These are phyloP conservation scores for Mucor lusitanicus DNA, from an alignment of 371 early-diverging fungal species.

Conservation along the genomic window DNA sequence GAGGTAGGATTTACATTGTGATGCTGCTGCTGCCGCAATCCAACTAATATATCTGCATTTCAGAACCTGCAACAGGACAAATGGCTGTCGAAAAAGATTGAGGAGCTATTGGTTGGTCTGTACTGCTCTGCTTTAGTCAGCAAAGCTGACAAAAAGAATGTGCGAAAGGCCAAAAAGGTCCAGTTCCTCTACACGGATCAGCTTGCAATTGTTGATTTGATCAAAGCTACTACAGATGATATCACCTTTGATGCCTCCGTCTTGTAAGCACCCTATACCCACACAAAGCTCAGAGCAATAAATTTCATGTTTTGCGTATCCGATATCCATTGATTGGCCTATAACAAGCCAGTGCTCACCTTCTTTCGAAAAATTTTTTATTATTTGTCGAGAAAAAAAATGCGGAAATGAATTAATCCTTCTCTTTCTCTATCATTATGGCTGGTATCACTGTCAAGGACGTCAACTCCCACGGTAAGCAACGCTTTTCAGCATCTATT, in stretches of 20 bases:
- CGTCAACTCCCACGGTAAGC: constrained; percentile 80
- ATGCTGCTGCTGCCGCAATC: too few species aligned
- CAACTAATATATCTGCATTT: too few species aligned
- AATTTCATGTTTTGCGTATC: neutral
- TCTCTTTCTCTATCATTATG: constrained; percentile 34
- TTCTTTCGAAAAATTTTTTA: constrained; percentile 13
- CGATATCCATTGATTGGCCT: neutral
- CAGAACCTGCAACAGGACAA: neutral
- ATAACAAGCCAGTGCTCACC: neutral
- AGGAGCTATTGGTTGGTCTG: neutral
- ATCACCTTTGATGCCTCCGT: neutral
- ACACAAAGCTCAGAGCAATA: neutral
- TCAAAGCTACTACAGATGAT: neutral
- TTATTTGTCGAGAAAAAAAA: constrained; percentile 10
- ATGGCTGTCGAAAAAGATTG: neutral
- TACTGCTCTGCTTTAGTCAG: neutral
- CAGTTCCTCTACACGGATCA: neutral
- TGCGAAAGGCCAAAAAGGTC: neutral
- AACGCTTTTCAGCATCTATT: neutral
- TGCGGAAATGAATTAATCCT: constrained; percentile 22
- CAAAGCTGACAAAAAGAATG: neutral
- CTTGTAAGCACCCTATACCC: neutral
- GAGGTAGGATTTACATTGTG: neutral
- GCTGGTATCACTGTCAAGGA: constrained; percentile 93
- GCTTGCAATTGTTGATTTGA: neutral